Evolutionary conservation across 2,329 filamentous ascomycete genomes (phyloP), one percentile per base, ranked within the genome.

Genomic region (Hypoxylon rubiginosum): DNA sequence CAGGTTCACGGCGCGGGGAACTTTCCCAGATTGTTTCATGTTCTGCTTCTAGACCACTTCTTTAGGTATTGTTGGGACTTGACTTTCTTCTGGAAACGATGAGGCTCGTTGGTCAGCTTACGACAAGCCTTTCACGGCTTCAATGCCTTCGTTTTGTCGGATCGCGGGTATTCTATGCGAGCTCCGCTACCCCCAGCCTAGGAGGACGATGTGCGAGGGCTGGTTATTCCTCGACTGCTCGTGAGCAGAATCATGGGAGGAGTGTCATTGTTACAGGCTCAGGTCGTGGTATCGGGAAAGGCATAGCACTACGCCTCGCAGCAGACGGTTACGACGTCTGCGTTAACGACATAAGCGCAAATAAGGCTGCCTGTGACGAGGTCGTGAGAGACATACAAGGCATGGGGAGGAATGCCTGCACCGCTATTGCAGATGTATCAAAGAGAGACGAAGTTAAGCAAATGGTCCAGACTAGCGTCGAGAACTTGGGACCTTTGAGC

Each of bases 321-420:
- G 78, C 82, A 21, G 90, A 91, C 66, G 89, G 89, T 58, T 92
- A 91, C 78, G 82, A 88, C 69, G 81, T 92, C 53, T 90, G 87
- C 72, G 80, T 92, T 68, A 91, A 90, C 73, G 89, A 91, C 69
- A 79, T 91, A 15, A 68, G 80, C 28, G 80, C 83, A 13, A 87
- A 90, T 67, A 77, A 83, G 54, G 69, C 81, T 3, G 83, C 79
- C 0, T 85, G 86, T 64, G 83, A 89, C 55, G 81, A 84, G 21
- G 81, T 84, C 0, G 85, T 83, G 9, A 77, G 82, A 19, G 82
- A 89, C 67, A 87, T 91, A 58, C 76, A 83, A 58, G 65, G 74
- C 2, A 77, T 85, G 9, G 87, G 85, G 1, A 79, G 85, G 24
- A 84, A 84, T 50, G 82, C 88, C 1, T 84, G 85, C 58, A 83